A percentile compares a stretch with the other conserved stretches of the same genome.
These are phyloP conservation scores for Lipomyces lipofer DNA, from an alignment of 805 yeast genomes.

Conservation along the genomic window DNA sequence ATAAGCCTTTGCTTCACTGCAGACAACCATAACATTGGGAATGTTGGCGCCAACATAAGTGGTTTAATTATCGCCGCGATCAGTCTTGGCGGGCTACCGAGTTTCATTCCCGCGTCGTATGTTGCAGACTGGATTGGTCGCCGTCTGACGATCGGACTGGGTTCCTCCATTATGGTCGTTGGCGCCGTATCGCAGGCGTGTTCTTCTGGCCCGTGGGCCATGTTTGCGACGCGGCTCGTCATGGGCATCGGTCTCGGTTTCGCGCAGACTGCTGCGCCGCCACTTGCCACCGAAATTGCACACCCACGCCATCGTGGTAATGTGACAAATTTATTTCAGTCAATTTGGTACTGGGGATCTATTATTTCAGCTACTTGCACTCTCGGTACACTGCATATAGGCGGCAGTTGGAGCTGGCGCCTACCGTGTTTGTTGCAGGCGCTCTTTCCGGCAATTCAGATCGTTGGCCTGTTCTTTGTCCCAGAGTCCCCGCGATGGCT, in stretches of 20 bases:
- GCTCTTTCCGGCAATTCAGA: conserved; percentile 41
- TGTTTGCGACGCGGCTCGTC: conserved; percentile 42
- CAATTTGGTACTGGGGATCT: conserved; percentile 55
- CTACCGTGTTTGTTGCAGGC: conserved; percentile 47
- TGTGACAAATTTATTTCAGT: conserved; percentile 50
- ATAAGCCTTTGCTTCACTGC: not conserved
- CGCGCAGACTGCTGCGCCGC: conserved; percentile 22
- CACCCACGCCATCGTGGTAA: conserved; percentile 50
- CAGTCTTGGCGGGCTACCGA: conserved; percentile 4
- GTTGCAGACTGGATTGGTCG: conserved; percentile 14
- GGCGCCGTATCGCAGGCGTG: conserved; percentile 46
- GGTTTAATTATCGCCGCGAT: conserved; percentile 12
- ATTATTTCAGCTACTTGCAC: conserved; percentile 54
- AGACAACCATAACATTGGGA: not conserved
- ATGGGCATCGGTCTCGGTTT: conserved; percentile 44
- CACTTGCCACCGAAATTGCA: conserved; percentile 45
- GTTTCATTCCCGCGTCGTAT: conserved; percentile 9
- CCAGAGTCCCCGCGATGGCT: conserved; percentile 56
- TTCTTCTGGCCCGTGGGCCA: conserved; percentile 43
- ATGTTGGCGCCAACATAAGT: not conserved
- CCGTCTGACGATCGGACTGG: conserved; percentile 1
- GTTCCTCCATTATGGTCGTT: conserved; percentile 28
- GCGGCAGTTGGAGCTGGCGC: conserved; percentile 38
- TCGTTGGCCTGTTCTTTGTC: conserved; percentile 37
- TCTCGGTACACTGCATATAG: conserved; percentile 42